Evolutionary conservation across 75 land plant genomes (phyloP).

Genomic region (Cupressus sempervirens): DNA sequence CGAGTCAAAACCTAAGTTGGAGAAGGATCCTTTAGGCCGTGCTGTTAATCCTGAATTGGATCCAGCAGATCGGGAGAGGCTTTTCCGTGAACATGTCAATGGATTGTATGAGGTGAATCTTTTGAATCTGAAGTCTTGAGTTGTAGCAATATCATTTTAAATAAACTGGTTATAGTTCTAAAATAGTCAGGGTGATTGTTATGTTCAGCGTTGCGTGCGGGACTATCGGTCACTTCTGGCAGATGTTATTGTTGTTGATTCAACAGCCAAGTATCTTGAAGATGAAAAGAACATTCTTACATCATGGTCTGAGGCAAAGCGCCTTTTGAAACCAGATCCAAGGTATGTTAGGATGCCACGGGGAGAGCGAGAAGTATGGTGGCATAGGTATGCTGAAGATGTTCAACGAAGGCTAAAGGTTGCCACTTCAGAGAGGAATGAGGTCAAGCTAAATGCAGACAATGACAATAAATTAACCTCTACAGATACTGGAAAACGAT

Average conservation of each 20-base stretch:
- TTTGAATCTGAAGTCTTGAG: not conserved
- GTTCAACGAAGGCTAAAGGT: slow-evolving; percentile 45
- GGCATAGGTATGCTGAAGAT: slow-evolving; percentile 77
- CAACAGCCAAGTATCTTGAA: slow-evolving; percentile 41
- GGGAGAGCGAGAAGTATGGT: slow-evolving; percentile 60
- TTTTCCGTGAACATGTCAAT: slow-evolving; percentile 86
- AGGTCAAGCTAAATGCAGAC: slow-evolving; percentile 28
- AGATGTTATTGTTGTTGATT: slow-evolving; percentile 68
- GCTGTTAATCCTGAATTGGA: slow-evolving; percentile 74
- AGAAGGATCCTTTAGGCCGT: slow-evolving; percentile 91
- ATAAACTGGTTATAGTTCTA: not conserved
- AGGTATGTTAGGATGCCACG: slow-evolving; percentile 71
- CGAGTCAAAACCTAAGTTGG: slow-evolving; percentile 72
- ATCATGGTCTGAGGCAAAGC: slow-evolving; percentile 88
- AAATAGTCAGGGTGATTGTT: not conserved
- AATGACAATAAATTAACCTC: slow-evolving; percentile 22
- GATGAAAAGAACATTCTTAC: slow-evolving; percentile 66
- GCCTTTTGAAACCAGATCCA: slow-evolving; percentile 55
- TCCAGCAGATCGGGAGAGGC: slow-evolving; percentile 65
- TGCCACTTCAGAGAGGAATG: slow-evolving; percentile 19
- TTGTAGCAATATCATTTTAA: not conserved
- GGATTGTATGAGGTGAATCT: slow-evolving; percentile 61
- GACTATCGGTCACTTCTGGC: slow-evolving; percentile 64
- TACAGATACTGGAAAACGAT: slow-evolving; percentile 21
- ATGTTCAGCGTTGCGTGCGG: slow-evolving; percentile 52